phyloP scores from a whole-genome alignment of 1,284 basidiomycete genomes.

The Microbotryum violaceum region DNA sequence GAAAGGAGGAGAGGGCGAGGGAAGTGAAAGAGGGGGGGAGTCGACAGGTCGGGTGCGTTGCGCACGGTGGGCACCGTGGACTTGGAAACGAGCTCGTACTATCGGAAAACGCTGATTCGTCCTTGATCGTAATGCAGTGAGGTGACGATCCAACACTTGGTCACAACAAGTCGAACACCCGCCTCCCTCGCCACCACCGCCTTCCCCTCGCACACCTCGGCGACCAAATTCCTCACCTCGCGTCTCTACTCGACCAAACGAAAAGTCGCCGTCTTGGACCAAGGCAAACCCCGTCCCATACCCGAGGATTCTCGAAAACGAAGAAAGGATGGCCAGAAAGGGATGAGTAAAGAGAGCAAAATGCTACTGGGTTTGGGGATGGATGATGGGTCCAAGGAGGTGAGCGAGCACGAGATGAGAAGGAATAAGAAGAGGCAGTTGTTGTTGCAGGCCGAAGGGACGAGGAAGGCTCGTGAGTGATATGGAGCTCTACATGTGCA shows the following conservation, averaged over 20 bases:
- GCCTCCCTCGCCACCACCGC: slow-evolving; percentile 22
- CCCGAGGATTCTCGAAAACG: slow-evolving; percentile 8
- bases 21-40: slow-evolving; percentile 15
- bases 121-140: slow-evolving; percentile 5
- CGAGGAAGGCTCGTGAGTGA: slow-evolving; percentile 17
- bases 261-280: slow-evolving; percentile 24
- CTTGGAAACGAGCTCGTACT: not conserved
- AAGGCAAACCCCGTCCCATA: slow-evolving; percentile 3
- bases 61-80: too few species aligned
- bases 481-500: too few species aligned
- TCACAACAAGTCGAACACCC: slow-evolving; percentile 4
- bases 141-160: slow-evolving; percentile 26
- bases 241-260: slow-evolving; percentile 30
- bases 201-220: slow-evolving; percentile 23
- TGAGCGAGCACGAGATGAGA: slow-evolving; percentile 14
- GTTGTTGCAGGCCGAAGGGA: slow-evolving; percentile 24
- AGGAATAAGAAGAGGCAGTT: slow-evolving; percentile 17
- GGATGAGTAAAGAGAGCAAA: slow-evolving; percentile 24
- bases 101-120: not conserved
- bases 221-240: slow-evolving; percentile 28
- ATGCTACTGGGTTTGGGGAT: slow-evolving; percentile 24
- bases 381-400: slow-evolving; percentile 12
- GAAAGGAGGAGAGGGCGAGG: slow-evolving; percentile 8
- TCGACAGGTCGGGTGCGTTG: slow-evolving; percentile 18
- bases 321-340: slow-evolving; percentile 11